Percentiles rank a stretch among this genome's conserved stretches.
phyloP scores from a whole-genome alignment of 1,284 basidiomycete genomes.

The Fomitiporia mediterranea region DNA sequence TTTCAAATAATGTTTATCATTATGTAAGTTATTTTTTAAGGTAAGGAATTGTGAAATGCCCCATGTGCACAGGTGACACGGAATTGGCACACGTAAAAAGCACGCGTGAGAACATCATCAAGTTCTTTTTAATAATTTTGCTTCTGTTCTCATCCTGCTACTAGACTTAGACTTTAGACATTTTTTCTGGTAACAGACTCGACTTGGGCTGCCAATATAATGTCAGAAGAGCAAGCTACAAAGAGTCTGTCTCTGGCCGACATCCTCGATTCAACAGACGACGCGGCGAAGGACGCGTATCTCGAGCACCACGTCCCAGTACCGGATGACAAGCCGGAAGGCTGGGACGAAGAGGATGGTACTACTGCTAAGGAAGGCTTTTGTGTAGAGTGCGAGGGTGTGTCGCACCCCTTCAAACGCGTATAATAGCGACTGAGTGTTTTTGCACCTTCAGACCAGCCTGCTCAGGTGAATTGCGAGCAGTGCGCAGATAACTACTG shows the following conservation, averaged over 20 bases:
- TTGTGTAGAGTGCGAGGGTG: conserved; percentile 81
- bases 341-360: conserved; percentile 61
- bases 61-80: too few relatives aligned
- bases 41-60: too few relatives aligned
- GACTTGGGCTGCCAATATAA: background rate
- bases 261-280: conserved; percentile 16
- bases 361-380: conserved; percentile 55
- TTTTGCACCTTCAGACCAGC: conserved; percentile 54
- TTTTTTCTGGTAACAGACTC: background rate
- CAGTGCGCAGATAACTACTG: conserved; percentile 69
- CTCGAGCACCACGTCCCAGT: background rate
- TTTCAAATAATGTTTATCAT: too few relatives aligned
- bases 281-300: conserved; percentile 5
- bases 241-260: conserved; percentile 13
- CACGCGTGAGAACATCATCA: too few relatives aligned
- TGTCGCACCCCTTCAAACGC: conserved; percentile 20
- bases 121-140: too few relatives aligned
- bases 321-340: conserved; percentile 33
- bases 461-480: conserved; percentile 67
- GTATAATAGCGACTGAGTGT: background rate
- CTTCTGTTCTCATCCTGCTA: too few relatives aligned
- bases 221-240: background rate
- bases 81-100: too few relatives aligned
- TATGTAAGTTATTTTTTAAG: too few relatives aligned
- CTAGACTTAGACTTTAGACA: too few relatives aligned